Conservation (phyloP, 208 protist species). For the Acanthamoeba royreba region DNA sequence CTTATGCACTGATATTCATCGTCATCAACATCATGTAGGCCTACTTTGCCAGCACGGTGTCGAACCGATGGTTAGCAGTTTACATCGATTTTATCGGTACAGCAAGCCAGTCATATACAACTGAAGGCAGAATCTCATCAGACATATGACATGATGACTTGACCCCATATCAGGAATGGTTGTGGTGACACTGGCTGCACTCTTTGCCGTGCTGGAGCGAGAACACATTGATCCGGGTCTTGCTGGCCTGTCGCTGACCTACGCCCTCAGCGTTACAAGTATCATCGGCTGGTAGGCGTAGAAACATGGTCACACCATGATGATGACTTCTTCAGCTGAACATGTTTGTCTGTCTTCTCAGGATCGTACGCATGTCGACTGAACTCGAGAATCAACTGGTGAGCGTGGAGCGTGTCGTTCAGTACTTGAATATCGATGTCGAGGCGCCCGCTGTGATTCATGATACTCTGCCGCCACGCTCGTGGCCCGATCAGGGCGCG, state of each 20-base stretch:
- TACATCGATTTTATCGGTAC: slow-evolving; percentile 74
- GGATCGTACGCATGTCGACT: slow-evolving; percentile 14
- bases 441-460: slow-evolving; percentile 28
- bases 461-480: neutral
- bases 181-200: slow-evolving; percentile 73
- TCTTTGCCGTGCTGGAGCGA: slow-evolving; percentile 66
- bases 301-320: too few species aligned
- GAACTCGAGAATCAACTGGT: slow-evolving; percentile 30
- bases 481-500: slow-evolving; percentile 70
- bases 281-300: slow-evolving; percentile 76
- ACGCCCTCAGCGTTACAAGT: slow-evolving; percentile 75
- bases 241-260: slow-evolving; percentile 78
- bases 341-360: neutral
- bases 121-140: too few species aligned
- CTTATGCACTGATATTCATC: too few species aligned
- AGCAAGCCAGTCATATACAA: too few species aligned
- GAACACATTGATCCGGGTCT: slow-evolving; percentile 44
- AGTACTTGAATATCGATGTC: slow-evolving; percentile 61
- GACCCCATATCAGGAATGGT: slow-evolving; percentile 85
- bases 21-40: too few species aligned
- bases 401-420: slow-evolving; percentile 64
- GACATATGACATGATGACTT: too few species aligned
- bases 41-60: neutral
- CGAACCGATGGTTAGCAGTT: slow-evolving; percentile 84
- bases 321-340: too few species aligned